phyloP scores from a whole-genome alignment of 2,329 filamentous ascomycete species.

The Sphaerulina populicola region DNA sequence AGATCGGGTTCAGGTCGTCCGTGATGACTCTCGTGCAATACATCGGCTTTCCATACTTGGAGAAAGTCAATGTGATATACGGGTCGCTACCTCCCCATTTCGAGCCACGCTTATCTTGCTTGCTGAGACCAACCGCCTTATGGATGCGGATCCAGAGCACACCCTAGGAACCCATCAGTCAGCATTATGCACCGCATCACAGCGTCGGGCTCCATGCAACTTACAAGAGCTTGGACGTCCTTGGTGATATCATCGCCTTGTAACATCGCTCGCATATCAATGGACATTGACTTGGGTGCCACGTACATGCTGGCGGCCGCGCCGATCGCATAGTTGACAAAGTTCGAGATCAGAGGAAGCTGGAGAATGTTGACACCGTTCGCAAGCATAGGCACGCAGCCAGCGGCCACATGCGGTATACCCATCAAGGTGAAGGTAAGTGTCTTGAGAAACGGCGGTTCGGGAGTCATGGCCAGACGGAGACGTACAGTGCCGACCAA shows the following conservation, averaged over 20 bases:
- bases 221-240: constrained; percentile 63
- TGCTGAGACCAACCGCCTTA: constrained; percentile 77
- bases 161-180: constrained; percentile 41
- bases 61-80: constrained; percentile 90
- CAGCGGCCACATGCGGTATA: constrained; percentile 76
- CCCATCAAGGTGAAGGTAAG: constrained; percentile 93
- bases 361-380: constrained; percentile 86
- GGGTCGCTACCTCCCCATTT: constrained; percentile 84
- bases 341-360: constrained; percentile 84
- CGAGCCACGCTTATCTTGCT: constrained; percentile 77
- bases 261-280: constrained; percentile 83
- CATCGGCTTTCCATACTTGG: constrained; percentile 94
- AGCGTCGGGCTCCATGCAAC: neutral
- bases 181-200: neutral
- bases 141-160: constrained; percentile 91
- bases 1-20: constrained; percentile 86
- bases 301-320: constrained; percentile 86
- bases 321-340: constrained; percentile 90
- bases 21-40: constrained; percentile 95
- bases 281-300: constrained; percentile 77
- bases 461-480: constrained; percentile 74
- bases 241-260: constrained; percentile 89
- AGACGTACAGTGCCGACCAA: constrained; percentile 82
- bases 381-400: constrained; percentile 87
- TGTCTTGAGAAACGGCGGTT: constrained; percentile 86